Evolutionary conservation across 225 moss, liverwort and hornwort species (phyloP).

Genomic region (Lunularia cruciata): DNA sequence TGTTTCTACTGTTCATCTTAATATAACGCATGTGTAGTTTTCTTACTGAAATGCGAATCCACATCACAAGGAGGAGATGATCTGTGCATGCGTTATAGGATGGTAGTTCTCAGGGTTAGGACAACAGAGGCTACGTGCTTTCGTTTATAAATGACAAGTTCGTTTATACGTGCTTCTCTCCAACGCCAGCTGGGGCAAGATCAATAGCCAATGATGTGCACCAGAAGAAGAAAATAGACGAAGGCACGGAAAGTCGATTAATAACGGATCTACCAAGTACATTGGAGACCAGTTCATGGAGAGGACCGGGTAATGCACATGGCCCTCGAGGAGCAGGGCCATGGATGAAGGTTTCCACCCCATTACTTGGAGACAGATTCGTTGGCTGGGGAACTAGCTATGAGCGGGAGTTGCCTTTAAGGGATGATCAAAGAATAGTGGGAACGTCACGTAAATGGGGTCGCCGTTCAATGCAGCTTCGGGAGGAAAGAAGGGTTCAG

Average conservation of each 20-base stretch:
- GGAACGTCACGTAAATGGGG: constrained; percentile 79
- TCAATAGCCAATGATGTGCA: constrained; percentile 47
- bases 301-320: constrained; percentile 47
- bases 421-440: constrained; percentile 50
- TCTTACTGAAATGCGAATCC: no score
- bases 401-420: constrained; percentile 72
- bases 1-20: no score
- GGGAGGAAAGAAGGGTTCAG: constrained; percentile 40
- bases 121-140: no score
- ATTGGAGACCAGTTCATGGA: constrained; percentile 45
- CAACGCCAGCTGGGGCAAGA: constrained; percentile 68
- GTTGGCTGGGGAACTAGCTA: constrained; percentile 80
- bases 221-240: constrained; percentile 27
- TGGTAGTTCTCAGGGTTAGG: no score
- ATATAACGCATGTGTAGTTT: no score
- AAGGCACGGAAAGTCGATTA: constrained; percentile 30
- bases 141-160: no score
- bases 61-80: no score
- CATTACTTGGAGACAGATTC: constrained; percentile 53
- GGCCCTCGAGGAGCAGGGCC: constrained; percentile 65
- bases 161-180: background rate
- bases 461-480: constrained; percentile 73
- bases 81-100: no score
- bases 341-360: constrained; percentile 72
- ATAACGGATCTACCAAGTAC: constrained; percentile 45